A percentile compares a stretch with the other conserved stretches of the same genome.
phyloP scores from a whole-genome alignment of 768 basidiomycete species.

The Russula griseocarnosa region DNA sequence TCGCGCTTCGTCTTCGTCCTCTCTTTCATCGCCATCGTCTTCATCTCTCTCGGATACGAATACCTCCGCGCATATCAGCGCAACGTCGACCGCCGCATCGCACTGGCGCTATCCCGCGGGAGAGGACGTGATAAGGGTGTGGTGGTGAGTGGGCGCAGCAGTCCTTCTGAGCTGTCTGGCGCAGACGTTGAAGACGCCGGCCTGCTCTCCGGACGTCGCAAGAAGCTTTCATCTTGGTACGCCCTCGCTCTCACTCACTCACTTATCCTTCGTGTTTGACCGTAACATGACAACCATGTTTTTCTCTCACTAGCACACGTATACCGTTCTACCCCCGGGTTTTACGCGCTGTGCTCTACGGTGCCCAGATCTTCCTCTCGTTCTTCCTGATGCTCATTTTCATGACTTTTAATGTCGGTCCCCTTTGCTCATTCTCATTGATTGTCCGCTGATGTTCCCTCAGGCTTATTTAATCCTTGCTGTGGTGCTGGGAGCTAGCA shows the following conservation, averaged over 20 bases:
- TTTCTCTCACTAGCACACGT: slow-evolving; percentile 38
- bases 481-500: slow-evolving; percentile 73
- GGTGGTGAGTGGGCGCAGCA: slow-evolving; percentile 40
- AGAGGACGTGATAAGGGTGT: slow-evolving; percentile 44
- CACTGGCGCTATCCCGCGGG: slow-evolving; percentile 42
- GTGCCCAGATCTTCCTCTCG: slow-evolving; percentile 69
- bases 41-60: slow-evolving; percentile 72
- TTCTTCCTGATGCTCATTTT: slow-evolving; percentile 94
- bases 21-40: slow-evolving; percentile 62
- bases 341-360: slow-evolving; percentile 69
- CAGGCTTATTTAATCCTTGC: slow-evolving; percentile 85
- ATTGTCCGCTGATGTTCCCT: slow-evolving; percentile 4
- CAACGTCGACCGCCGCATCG: slow-evolving; percentile 56
- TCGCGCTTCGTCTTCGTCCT: slow-evolving; percentile 53
- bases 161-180: slow-evolving; percentile 36
- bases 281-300: background rate
- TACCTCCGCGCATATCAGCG: slow-evolving; percentile 66
- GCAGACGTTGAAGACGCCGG: slow-evolving; percentile 50
- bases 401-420: slow-evolving; percentile 91
- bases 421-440: background rate
- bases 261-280: background rate
- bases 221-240: slow-evolving; percentile 45
- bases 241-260: slow-evolving; percentile 23
- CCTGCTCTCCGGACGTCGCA: slow-evolving; percentile 47
- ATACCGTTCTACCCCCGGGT: slow-evolving; percentile 50